phyloP scores from a whole-genome alignment of 2,329 filamentous ascomycete species.

The Calonectria hawksworthii region DNA sequence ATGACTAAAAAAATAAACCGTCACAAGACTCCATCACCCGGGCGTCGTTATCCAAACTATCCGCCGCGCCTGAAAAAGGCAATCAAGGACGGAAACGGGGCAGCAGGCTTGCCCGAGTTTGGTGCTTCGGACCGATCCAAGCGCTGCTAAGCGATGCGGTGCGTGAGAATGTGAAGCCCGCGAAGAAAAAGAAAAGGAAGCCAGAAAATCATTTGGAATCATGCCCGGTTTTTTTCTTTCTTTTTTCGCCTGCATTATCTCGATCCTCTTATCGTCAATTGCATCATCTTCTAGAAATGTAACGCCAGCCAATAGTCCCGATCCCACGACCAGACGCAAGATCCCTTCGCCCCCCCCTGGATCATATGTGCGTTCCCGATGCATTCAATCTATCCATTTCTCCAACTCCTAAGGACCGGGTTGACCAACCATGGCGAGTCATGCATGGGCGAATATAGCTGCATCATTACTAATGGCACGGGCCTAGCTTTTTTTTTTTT shows the following conservation, averaged over 20 bases:
- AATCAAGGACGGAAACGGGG: not conserved
- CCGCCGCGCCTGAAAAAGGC: not conserved
- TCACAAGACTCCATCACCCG: conserved; percentile 9
- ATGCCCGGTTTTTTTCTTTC: not conserved
- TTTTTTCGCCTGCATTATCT: no score
- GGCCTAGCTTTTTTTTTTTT: not conserved
- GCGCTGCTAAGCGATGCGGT: not conserved
- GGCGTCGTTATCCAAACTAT: conserved; percentile 11
- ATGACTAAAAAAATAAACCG: conserved; percentile 8
- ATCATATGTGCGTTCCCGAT: conserved; percentile 3
- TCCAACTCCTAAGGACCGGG: not conserved
- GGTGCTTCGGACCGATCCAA: conserved; percentile 7
- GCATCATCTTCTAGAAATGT: not conserved
- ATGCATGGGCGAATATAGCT: not conserved
- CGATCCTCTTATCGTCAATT: not conserved
- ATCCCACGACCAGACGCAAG: not conserved
- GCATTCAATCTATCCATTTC: not conserved
- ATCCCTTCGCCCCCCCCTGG: not conserved
- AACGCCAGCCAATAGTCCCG: not conserved
- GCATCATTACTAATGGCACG: conserved; percentile 1
- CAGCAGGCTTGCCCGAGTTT: conserved; percentile 1
- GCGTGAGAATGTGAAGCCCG: not conserved
- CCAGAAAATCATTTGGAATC: not conserved
- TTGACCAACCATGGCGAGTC: conserved; percentile 1
- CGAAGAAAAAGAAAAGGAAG: not conserved